Evolutionary conservation across 1,139 yeast species (phyloP), one percentile per base, ranked within the genome.

Genomic region (Geotrichum australiense): DNA sequence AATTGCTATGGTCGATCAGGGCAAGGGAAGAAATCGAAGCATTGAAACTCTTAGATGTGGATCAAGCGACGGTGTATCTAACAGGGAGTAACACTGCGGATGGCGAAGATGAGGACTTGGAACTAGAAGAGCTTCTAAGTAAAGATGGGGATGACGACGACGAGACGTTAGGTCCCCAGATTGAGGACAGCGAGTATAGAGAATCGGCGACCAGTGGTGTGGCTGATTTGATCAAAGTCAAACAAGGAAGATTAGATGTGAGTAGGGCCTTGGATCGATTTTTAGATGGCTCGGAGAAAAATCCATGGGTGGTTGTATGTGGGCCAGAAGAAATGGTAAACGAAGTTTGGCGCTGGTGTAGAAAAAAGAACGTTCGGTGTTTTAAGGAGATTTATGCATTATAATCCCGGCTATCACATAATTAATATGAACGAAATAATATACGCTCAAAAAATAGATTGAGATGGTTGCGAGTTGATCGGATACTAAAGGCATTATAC

Each of bases 281-380:
- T n/a, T n/a, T n/a, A n/a, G n/a, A n/a, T n/a, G 21, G 6, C 19
- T 19, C n/a, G n/a, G n/a, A n/a, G n/a, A 7, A 12, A 7, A 62
- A 64, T 36, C 62, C 63, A 39, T 78, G 82, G 79, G 64, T 80
- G 0, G 61, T 82, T n/a, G 74, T 84, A 0, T 82, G 93, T 62
- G 94, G 94, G 0, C 86, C 89, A 0, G 61, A 60, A 1, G 52
- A 67, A 0, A 61, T 84, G 46, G 73, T 78, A 15, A 32, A 50
- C 1, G 78, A 74, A 18, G 73, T 73, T n/a, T 51, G 59, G 36
- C 41, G 33, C 1, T 69, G 77, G 69, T 73, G 82, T 0, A 52
- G 50, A 2, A 45, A 47, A 1, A 55, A 64, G 23, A 60, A 62
- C 6, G 62, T 71, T 15, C 61, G 66, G 28, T 70, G 66, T 48